Percentiles rank a stretch among this genome's conserved stretches.
Evolutionary conservation across 345 rosid genomes (phyloP).

Genomic region (Eucalyptus leucophloia): DNA sequence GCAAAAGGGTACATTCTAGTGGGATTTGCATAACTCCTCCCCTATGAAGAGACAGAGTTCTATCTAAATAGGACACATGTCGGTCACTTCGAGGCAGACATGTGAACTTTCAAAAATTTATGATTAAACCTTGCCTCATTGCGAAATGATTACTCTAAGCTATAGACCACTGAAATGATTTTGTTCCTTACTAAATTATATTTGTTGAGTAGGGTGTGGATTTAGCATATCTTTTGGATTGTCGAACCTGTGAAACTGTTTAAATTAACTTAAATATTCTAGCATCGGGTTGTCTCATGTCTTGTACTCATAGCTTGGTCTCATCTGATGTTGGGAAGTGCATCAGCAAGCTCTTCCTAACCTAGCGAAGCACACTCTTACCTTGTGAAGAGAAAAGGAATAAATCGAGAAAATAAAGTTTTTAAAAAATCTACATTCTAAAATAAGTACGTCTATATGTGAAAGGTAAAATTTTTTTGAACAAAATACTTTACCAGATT

Average conservation of each 20-base stretch:
- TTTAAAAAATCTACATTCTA: not conserved
- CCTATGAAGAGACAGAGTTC: not conserved
- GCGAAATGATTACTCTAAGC: not conserved
- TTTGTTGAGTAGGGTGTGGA: not conserved
- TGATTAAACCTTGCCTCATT: not conserved
- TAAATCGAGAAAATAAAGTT: not conserved
- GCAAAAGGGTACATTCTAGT: not conserved
- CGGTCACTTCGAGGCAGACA: not conserved
- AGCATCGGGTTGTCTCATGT: not conserved
- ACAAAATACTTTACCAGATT: not conserved
- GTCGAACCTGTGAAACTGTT: not conserved
- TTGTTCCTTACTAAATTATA: not conserved
- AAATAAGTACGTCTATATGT: not conserved
- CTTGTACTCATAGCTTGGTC: not conserved
- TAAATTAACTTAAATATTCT: not conserved
- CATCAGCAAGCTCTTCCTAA: not conserved
- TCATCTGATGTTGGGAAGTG: not conserved
- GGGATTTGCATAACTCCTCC: not conserved
- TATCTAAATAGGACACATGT: not conserved
- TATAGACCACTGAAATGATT: not conserved
- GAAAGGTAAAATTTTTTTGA: not conserved
- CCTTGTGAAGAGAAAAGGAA: not conserved
- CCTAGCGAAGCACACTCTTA: not conserved
- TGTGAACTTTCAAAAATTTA: not conserved
- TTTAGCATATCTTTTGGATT: not conserved